Conservation (phyloP, 495 filamentous ascomycete species). For the Usnea hakonensis region DNA sequence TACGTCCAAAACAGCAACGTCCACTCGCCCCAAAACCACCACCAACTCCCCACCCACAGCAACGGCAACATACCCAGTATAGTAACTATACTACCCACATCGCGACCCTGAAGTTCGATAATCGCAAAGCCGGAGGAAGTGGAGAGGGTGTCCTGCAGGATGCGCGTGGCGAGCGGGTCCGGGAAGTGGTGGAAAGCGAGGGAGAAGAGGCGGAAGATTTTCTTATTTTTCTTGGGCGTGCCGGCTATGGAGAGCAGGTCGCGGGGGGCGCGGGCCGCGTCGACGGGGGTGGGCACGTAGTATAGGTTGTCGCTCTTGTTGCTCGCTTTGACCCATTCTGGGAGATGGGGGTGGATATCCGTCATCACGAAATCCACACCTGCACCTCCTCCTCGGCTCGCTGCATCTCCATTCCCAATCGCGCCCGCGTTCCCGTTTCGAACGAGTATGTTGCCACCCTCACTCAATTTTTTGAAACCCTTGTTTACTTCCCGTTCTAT, state of each 20-base stretch:
- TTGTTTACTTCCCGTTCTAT: constrained; percentile 52
- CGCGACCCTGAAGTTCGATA: constrained; percentile 63
- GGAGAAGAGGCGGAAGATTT: constrained; percentile 57
- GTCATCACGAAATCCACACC: constrained; percentile 58
- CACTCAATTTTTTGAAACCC: constrained; percentile 21
- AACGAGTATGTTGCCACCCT: background rate
- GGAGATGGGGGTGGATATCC: constrained; percentile 58
- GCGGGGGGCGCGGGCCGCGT: constrained; percentile 49
- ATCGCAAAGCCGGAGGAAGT: constrained; percentile 64
- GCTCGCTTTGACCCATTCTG: constrained; percentile 50
- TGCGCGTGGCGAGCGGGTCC: constrained; percentile 47
- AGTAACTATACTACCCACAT: constrained; percentile 43
- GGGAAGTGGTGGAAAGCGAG: constrained; percentile 74
- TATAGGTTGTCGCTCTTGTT: constrained; percentile 43
- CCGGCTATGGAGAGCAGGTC: constrained; percentile 31
- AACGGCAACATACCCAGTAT: constrained; percentile 48
- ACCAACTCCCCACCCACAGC: constrained; percentile 47
- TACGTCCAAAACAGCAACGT: constrained; percentile 57
- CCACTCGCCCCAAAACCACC: constrained; percentile 53
- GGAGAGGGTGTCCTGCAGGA: constrained; percentile 54
- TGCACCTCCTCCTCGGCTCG: constrained; percentile 13
- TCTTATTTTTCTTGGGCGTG: constrained; percentile 13
- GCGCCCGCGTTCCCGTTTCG: background rate
- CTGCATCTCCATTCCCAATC: constrained; percentile 16
- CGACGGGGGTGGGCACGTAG: constrained; percentile 50